Base-by-base conservation (phyloP, 176 grass and related monocot species). In the Zea luxurians region DNA sequence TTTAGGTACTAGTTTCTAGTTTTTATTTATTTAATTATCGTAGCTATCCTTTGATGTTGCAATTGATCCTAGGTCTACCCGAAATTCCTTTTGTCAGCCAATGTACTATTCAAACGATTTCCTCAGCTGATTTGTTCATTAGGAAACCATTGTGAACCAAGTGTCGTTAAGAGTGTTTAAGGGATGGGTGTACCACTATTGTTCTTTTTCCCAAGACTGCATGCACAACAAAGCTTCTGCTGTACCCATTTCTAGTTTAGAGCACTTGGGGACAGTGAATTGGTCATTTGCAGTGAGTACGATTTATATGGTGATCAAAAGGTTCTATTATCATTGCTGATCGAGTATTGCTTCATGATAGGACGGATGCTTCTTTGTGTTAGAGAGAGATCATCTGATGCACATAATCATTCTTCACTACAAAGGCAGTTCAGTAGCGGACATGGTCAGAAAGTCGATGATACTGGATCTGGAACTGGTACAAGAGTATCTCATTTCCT, bases 401-500 rank as follows among this genome's bases (percentile, higher is more conserved):
- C 57, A 27, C 75, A 83, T 79, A 93, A 87, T 74, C 96, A 85
- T 46, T 90, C 91, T 69, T 93, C 86, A 45, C 72, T 95, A 41
- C 92, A 99, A 82, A 92, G 96, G 81, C 96, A 93, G 66, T 95
- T 95, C 77, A 99, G 92, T 89, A 89, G 90, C 66, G 88, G 90
- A 11, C 82, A 89, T 83, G 83, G 68, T 10, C 89, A 88, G 78
- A 89, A 90, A 68, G 74, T 88, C 83, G 89, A 94, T 57, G 76
- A 81, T 71, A 67, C 74, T 75, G 91, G 80, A 57, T 85, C 73
- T 85, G 77, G 85, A 80, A 81, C 60, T 78, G 55, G 84, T 87
- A 99, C 92, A 87, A 85, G 88, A 58, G 87, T 98, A 78, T 98
- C 88, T 64, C 88, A 94, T 89, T 98, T 90, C 58, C 80, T 90